Evolutionary conservation across 2,329 filamentous ascomycete genomes (phyloP).

Genomic region (Pestalotiopsis sp.): DNA sequence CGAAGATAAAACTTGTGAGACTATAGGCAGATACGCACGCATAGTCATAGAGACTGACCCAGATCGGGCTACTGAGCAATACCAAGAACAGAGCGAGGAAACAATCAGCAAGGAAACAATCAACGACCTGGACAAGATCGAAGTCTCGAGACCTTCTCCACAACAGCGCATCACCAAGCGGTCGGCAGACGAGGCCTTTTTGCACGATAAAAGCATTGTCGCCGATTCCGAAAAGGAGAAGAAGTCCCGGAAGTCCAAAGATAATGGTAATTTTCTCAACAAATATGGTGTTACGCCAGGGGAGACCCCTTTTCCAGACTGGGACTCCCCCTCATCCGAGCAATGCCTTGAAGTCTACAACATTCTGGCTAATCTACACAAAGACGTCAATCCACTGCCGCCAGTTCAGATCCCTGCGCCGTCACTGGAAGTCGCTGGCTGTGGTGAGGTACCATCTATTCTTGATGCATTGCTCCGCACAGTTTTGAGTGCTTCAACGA

Average conservation of each 20-base stretch:
- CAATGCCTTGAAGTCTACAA: constrained; percentile 71
- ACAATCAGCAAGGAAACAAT: neutral
- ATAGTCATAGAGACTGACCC: neutral
- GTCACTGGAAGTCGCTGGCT: constrained; percentile 71
- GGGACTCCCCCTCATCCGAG: constrained; percentile 63
- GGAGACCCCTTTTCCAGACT: constrained; percentile 69
- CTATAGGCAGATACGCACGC: neutral
- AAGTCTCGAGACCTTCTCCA: neutral
- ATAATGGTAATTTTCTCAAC: constrained; percentile 30
- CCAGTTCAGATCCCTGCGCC: constrained; percentile 72
- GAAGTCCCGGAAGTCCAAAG: constrained; percentile 30
- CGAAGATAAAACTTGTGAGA: neutral
- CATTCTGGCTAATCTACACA: constrained; percentile 68
- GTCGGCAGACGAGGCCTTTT: neutral
- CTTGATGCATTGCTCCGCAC: constrained; percentile 58
- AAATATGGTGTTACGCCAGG: constrained; percentile 57
- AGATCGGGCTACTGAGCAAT: too few species aligned
- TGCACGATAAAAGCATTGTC: neutral
- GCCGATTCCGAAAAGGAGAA: constrained; percentile 4
- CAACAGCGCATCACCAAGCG: neutral
- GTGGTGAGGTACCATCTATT: constrained; percentile 58
- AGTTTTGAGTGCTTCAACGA: constrained; percentile 53
- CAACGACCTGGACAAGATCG: neutral
- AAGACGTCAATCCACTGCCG: constrained; percentile 52
- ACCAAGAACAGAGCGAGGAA: neutral